These are phyloP conservation scores for Tetraselmis striata DNA, from an alignment of 139 green algal genomes.

Conservation along the genomic window DNA sequence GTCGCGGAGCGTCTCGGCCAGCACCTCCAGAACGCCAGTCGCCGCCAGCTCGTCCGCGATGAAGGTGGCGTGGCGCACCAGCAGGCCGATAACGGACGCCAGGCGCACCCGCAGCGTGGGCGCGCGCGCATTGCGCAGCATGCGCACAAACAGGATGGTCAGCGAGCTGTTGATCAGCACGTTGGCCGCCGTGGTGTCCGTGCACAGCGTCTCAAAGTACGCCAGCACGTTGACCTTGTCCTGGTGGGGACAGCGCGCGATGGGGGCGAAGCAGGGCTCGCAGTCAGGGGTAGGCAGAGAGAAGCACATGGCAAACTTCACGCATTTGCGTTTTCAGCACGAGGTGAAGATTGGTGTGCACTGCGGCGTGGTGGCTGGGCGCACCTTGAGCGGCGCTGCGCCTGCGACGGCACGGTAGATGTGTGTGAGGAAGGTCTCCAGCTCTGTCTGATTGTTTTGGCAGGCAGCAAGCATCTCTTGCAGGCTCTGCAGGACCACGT, in stretches of 20 bases:
- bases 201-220: slow-evolving; percentile 86
- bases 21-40: slow-evolving; percentile 60
- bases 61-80: slow-evolving; percentile 85
- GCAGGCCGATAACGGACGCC: slow-evolving; percentile 56
- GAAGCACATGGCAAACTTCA: no score
- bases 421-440: slow-evolving; percentile 37
- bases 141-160: slow-evolving; percentile 64
- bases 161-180: slow-evolving; percentile 81
- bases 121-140: not conserved
- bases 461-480: slow-evolving; percentile 48
- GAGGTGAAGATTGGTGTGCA: no score
- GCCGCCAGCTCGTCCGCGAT: slow-evolving; percentile 63
- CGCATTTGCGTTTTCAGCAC: no score
- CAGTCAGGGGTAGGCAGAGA: not conserved
- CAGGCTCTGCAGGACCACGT: slow-evolving; percentile 23
- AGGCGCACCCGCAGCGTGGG: slow-evolving; percentile 50
- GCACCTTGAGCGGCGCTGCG: slow-evolving; percentile 53
- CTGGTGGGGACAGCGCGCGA: not conserved
- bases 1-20: slow-evolving; percentile 67
- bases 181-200: slow-evolving; percentile 67
- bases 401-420: slow-evolving; percentile 54
- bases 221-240: slow-evolving; percentile 74
- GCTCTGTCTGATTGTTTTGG: slow-evolving; percentile 39
- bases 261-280: not conserved
- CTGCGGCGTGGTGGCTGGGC: no score